A percentile compares a stretch with the other conserved stretches of the same genome.
These are phyloP conservation scores for Tolypocladium nubicola DNA, from an alignment of 2,329 filamentous ascomycete species.

Conservation along the genomic window DNA sequence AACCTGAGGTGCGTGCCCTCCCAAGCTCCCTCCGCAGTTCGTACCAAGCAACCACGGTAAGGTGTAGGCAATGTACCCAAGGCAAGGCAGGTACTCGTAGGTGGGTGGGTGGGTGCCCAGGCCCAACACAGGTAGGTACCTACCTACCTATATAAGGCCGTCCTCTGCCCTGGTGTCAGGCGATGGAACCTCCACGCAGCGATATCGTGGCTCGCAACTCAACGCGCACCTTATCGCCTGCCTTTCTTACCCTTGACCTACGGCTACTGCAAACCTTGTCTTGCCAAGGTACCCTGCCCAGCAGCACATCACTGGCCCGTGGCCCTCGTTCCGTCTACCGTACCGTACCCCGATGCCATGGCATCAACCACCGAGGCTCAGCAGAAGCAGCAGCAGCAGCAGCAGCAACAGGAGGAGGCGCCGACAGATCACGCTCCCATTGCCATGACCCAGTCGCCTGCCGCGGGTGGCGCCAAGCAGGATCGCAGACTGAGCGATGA, in stretches of 20 bases:
- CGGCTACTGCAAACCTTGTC: background rate
- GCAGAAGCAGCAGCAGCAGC: constrained; percentile 6
- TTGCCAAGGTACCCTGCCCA: background rate
- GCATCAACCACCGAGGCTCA: background rate
- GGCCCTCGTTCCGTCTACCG: background rate
- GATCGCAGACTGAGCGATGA: constrained; percentile 31
- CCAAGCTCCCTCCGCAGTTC: background rate
- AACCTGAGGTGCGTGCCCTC: background rate
- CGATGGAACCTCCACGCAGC: background rate
- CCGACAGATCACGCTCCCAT: constrained; percentile 9
- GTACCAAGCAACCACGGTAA: background rate
- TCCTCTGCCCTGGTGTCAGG: background rate
- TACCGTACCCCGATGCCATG: background rate
- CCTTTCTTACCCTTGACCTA: background rate
- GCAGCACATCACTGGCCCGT: background rate
- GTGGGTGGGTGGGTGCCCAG: too few species aligned
- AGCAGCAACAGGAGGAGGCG: constrained; percentile 4
- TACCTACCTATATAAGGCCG: background rate
- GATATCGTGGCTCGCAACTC: background rate
- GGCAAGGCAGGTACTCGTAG: background rate
- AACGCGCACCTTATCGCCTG: background rate
- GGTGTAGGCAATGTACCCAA: background rate
- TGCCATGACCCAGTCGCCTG: constrained; percentile 18
- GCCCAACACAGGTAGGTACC: background rate
- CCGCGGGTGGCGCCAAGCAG: constrained; percentile 14